Evolutionary conservation across 148 eudicot genomes (phyloP).

Genomic region (Amaranthus palmeri): DNA sequence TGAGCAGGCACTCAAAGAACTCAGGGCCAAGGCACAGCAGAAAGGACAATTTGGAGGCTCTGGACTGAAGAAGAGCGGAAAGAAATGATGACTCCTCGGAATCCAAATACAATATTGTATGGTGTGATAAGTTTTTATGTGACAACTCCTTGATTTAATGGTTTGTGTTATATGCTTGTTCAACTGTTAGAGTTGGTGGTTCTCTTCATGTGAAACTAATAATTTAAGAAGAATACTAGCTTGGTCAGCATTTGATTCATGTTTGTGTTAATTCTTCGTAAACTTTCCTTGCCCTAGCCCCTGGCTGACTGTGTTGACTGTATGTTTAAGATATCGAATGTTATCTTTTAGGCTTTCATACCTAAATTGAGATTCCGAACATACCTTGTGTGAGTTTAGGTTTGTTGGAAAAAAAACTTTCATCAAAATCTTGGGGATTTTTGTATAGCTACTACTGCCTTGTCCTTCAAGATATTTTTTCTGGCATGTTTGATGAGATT

Average conservation of each 20-base stretch:
- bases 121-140: slow-evolving; percentile 16
- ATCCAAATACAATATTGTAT: slow-evolving; percentile 1
- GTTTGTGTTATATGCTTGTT: slow-evolving; percentile 11
- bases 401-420: too few relatives aligned
- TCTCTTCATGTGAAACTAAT: slow-evolving; percentile 17
- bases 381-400: too few relatives aligned
- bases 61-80: slow-evolving; percentile 97
- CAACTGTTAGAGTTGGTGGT: not conserved
- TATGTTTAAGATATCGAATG: too few relatives aligned
- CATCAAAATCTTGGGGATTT: too few relatives aligned
- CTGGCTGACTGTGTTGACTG: not conserved
- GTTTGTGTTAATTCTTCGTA: too few relatives aligned
- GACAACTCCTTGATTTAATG: not conserved
- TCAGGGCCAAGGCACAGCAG: slow-evolving; percentile 76
- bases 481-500: too few relatives aligned
- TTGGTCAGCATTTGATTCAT: slow-evolving; percentile 7
- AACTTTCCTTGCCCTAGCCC: not conserved
- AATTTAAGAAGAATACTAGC: not conserved
- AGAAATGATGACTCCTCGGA: slow-evolving; percentile 45
- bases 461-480: too few relatives aligned
- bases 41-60: slow-evolving; percentile 86
- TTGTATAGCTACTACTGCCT: too few relatives aligned
- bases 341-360: too few relatives aligned
- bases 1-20: slow-evolving; percentile 77
- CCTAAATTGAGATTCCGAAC: too few relatives aligned